Evolutionary conservation across 208 protist genomes (phyloP).

Genomic region (Trypanosoma congolense): DNA sequence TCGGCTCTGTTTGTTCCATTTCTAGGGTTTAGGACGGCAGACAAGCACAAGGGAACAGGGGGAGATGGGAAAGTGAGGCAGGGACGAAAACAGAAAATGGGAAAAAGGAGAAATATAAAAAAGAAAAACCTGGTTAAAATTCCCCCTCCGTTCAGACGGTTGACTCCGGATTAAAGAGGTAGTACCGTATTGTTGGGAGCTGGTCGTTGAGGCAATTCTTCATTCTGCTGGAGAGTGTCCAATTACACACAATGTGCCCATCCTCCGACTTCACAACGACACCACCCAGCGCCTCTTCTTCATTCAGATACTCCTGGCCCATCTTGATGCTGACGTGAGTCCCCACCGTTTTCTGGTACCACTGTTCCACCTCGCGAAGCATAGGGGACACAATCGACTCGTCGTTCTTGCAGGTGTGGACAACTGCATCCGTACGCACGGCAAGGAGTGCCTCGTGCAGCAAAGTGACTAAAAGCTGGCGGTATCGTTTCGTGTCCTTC

Average conservation of each 20-base stretch:
- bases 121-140: no score
- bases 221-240: conserved; percentile 81
- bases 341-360: conserved; percentile 62
- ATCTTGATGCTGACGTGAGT: conserved; percentile 39
- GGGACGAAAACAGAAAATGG: no score
- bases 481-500: conserved; percentile 51
- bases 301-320: conserved; percentile 53
- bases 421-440: conserved; percentile 62
- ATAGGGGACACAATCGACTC: conserved; percentile 35
- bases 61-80: no score
- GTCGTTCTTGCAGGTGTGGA: conserved; percentile 76
- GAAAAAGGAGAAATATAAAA: no score
- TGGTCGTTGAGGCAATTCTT: conserved; percentile 84
- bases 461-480: conserved; percentile 53
- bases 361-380: conserved; percentile 49
- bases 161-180: conserved; percentile 77
- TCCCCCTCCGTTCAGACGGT: conserved; percentile 17
- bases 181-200: conserved; percentile 84
- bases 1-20: no score
- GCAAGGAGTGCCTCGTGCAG: conserved; percentile 74
- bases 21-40: no score
- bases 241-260: conserved; percentile 86
- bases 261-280: conserved; percentile 64
- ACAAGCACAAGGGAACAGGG: no score
- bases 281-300: conserved; percentile 73